Evolutionary conservation across 257 asterid species (phyloP).

Genomic region (Verbena officinalis): DNA sequence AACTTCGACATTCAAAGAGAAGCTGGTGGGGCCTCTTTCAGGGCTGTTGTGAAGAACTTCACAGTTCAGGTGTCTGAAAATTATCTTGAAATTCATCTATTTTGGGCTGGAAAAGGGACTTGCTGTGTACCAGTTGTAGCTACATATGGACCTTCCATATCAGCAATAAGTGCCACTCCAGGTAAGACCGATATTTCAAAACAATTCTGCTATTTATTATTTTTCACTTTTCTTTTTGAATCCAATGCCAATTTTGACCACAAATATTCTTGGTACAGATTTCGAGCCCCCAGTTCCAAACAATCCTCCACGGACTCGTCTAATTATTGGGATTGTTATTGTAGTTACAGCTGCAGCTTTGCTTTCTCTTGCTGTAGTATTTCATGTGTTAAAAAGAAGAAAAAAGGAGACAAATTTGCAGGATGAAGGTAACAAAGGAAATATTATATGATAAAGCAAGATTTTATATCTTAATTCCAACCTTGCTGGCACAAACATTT

Average conservation of each 20-base stretch:
- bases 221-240: background rate
- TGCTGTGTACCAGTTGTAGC: conserved; percentile 69
- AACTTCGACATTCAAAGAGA: conserved; percentile 61
- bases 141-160: conserved; percentile 69
- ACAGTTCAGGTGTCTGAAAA: conserved; percentile 55
- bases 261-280: conserved; percentile 43
- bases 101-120: conserved; percentile 93
- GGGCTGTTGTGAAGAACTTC: conserved; percentile 46
- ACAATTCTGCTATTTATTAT: background rate
- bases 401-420: conserved; percentile 42
- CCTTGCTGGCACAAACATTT: background rate
- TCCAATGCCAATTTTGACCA: background rate
- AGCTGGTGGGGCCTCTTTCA: conserved; percentile 45
- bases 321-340: conserved; percentile 64
- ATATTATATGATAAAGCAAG: background rate
- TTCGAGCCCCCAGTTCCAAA: conserved; percentile 58
- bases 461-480: background rate
- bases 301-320: conserved; percentile 59
- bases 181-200: too few relatives aligned
- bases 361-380: conserved; percentile 39
- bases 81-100: conserved; percentile 72
- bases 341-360: conserved; percentile 42
- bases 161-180: conserved; percentile 75
- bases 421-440: conserved; percentile 52
- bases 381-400: conserved; percentile 43